A percentile compares a stretch with the other conserved stretches of the same genome.
Conservation (phyloP, 2,329 filamentous ascomycete species). For the Ophiostoma novo-ulmi region DNA sequence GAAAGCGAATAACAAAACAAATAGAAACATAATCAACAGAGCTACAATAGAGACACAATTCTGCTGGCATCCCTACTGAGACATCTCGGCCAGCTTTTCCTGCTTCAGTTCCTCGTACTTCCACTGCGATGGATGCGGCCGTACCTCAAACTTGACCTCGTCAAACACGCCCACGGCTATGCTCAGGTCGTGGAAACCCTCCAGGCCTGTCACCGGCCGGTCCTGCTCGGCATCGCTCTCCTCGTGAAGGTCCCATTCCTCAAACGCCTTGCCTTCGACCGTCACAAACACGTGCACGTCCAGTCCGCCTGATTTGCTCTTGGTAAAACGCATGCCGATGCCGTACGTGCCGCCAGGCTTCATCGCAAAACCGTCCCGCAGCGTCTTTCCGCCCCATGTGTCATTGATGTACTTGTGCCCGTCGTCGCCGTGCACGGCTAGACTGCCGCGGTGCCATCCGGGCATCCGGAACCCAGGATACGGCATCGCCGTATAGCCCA, state of each 20-base stretch:
- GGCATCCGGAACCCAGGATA: constrained; percentile 74
- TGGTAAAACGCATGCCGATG: constrained; percentile 61
- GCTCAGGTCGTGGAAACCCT: constrained; percentile 66
- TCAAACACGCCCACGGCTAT: constrained; percentile 68
- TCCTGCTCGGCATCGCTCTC: constrained; percentile 61
- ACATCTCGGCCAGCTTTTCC: background rate
- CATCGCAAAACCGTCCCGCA: constrained; percentile 34
- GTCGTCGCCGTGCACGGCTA: constrained; percentile 77
- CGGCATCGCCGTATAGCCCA: constrained; percentile 68
- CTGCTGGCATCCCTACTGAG: background rate
- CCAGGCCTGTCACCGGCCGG: constrained; percentile 59
- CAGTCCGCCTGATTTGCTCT: constrained; percentile 30
- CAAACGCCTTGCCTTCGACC: constrained; percentile 54
- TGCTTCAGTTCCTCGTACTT: constrained; percentile 4
- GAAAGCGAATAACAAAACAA: background rate
- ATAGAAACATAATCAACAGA: background rate
- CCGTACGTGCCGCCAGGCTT: constrained; percentile 60
- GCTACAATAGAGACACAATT: background rate
- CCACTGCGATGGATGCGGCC: constrained; percentile 58
- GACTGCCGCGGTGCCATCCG: constrained; percentile 71
- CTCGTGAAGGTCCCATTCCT: constrained; percentile 69
- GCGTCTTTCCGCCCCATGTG: constrained; percentile 64
- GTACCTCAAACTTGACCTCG: constrained; percentile 61
- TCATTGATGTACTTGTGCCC: constrained; percentile 73
- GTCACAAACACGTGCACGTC: constrained; percentile 65